Base-by-base conservation (phyloP, 2,329 filamentous ascomycete genomes). In the Fusarium duplospermum region DNA sequence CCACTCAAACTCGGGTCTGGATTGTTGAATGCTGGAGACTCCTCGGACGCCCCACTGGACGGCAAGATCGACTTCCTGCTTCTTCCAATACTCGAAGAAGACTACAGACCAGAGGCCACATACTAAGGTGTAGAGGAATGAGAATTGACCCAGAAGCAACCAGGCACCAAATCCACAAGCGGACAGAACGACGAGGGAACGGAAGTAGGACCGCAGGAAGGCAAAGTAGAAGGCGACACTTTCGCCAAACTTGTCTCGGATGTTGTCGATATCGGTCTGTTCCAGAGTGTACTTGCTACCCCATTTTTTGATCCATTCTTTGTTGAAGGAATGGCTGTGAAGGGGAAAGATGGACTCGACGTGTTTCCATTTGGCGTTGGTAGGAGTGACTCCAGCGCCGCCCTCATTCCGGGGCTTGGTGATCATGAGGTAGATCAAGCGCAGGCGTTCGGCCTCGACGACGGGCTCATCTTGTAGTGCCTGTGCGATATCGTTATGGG, bases 41-140 rank as follows among this genome's bases (percentile, higher is more conserved):
- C 93, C 93, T 60, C 93, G 91, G 4, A 98, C 95, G 16, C 93
- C 93, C 96, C 96, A 98, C 76, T 94, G 90, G 18, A 98, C 90
- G 10, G 93, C 92, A 9, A 98, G 87, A 79, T 98, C 95, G 2
- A 92, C 87, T 82, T 98, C 94, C 81, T 97, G 94, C 78, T 96
- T 93, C 85, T 97, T 98, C 96, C 96, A 98, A 83, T 93, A 98
- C 81, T 98, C 96, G 66, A 97, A 93, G 80, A 98, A 98, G 57
- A 96, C 86, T 4, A 96, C 91, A 66, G 93, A 93, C 94, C 95
- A 98, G n/a, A 98, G 84, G 36, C 91, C 93, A 80, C 92, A 95
- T 52, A 92, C 87, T 1, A 95, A 82, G 16, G 93, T 94, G 77
- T 97, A 98, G 59, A 95, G 83, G 66, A 91, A 89, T 2, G 95